Evolutionary conservation across 257 asterid species (phyloP), one percentile per base, ranked within the genome.

Genomic region (Cruciata laevipes): DNA sequence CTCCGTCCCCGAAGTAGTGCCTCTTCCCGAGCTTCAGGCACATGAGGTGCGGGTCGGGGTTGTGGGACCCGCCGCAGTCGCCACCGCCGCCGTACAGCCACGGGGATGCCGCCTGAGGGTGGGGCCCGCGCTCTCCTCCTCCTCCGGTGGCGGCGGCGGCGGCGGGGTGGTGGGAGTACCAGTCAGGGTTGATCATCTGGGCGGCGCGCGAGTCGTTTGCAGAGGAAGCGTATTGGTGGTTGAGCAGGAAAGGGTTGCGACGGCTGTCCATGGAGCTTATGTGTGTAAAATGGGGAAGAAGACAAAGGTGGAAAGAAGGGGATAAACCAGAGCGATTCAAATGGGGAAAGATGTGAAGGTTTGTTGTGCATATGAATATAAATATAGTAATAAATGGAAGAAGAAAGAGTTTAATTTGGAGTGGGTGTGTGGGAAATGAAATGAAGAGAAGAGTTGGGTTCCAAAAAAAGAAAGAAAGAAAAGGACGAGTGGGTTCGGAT

Each of bases 1-100:
- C 42, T 30, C 9, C 71, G 23, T 80, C 81, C 66, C 85, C 87
- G 64, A 78, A 77, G 51, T 77, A 85, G 27, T 79, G 80, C 69
- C 90, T 72, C 70, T 88, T 88, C 9, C 92, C 92, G 16, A 88
- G 86, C 77, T 87, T 83, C 84, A 87, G 49, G 71, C 77, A 74
- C 49, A 84, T 81, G 47, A 82, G 64, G 24, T 77, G 84, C 21
- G 85, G 85, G 77, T 82, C 86, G 24, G 76, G 74, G 8, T 52
- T 25, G 68, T 67, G 71, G 70, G 61, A 51, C 49, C 60, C 60
- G 12, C 60, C 27, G 24, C 59, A n/a, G n/a, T 33, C 40, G n/a
- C 20, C 20, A 6, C 68, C 17, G 27, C 60, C 60, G 27, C 60
- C 24, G 24, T 57, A 66, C 23, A 62, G 14, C 31, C 53, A 68